A percentile compares a stretch with the other conserved stretches of the same genome.
Evolutionary conservation across 371 early-diverging fungal genomes (phyloP).

Genomic region (Mortierella sp.): DNA sequence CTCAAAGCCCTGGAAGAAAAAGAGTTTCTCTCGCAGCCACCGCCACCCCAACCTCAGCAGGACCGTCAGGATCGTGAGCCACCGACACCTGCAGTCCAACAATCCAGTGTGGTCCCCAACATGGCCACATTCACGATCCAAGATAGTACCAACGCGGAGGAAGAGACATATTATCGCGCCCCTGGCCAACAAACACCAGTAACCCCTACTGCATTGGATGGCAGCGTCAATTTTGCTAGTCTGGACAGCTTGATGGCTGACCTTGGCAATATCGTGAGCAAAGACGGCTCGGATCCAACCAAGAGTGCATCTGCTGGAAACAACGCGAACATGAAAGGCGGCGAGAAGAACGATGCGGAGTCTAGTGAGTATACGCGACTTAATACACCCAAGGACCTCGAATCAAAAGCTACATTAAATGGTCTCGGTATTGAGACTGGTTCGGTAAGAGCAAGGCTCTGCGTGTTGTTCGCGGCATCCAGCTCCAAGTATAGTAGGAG

Average conservation of each 20-base stretch:
- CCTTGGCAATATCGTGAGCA: conserved; percentile 76
- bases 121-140: conserved; percentile 52
- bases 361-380: conserved; percentile 3
- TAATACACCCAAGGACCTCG: conserved; percentile 13
- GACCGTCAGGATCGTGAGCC: conserved; percentile 37
- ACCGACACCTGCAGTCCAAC: conserved; percentile 37
- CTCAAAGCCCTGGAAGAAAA: conserved; percentile 44
- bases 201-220: conserved; percentile 44
- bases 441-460: conserved; percentile 11
- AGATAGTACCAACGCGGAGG: conserved; percentile 32
- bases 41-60: conserved; percentile 11
- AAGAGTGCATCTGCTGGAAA: conserved; percentile 4
- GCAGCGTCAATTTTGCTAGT: conserved; percentile 66
- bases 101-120: conserved; percentile 50
- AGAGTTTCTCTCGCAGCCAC: conserved; percentile 24
- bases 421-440: conserved; percentile 37
- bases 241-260: conserved; percentile 89
- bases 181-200: conserved; percentile 34
- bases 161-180: conserved; percentile 46
- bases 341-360: conserved; percentile 35
- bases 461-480: neutral
- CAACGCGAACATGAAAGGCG: neutral
- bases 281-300: conserved; percentile 28
- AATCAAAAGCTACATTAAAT: conserved; percentile 25
- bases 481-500: neutral